These are phyloP conservation scores for Trichoderma polysporum DNA, from an alignment of 2,329 filamentous ascomycete species.

Conservation along the genomic window DNA sequence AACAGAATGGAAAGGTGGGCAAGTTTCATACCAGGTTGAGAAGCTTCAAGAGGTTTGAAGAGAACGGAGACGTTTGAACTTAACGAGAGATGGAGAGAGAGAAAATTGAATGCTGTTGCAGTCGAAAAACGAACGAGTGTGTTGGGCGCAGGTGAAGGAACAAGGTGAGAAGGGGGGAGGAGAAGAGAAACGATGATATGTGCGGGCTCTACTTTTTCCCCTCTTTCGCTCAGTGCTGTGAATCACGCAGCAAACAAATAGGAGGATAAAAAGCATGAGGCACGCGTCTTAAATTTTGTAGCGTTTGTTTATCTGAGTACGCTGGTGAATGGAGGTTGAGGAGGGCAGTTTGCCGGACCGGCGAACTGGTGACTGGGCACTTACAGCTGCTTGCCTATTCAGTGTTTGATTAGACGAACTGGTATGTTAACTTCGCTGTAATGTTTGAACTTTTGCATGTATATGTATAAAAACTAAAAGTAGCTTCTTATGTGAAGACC, in stretches of 20 bases:
- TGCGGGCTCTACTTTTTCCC: neutral
- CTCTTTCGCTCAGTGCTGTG: conserved; percentile 4
- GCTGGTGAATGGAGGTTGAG: conserved; percentile 15
- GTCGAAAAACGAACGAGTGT: conserved; percentile 9
- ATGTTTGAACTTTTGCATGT: neutral
- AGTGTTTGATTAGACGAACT: neutral
- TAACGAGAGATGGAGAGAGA: neutral
- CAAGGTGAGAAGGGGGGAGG: neutral
- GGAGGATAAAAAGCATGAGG: neutral
- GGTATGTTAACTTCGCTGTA: neutral
- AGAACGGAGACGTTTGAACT: neutral
- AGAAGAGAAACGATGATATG: neutral
- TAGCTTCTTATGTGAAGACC: no score
- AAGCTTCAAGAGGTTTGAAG: neutral
- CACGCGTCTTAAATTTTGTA: conserved; percentile 1
- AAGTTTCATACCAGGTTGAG: neutral
- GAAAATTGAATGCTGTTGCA: neutral
- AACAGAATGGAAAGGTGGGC: neutral
- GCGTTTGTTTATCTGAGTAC: conserved; percentile 13
- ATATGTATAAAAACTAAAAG: no score
- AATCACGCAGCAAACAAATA: conserved; percentile 15
- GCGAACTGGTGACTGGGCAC: neutral
- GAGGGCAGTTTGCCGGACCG: conserved; percentile 2
- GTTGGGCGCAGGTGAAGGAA: conserved; percentile 10
- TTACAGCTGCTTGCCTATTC: neutral